Conservation (phyloP, 2,329 filamentous ascomycete species). For the Penicillium sp. region DNA sequence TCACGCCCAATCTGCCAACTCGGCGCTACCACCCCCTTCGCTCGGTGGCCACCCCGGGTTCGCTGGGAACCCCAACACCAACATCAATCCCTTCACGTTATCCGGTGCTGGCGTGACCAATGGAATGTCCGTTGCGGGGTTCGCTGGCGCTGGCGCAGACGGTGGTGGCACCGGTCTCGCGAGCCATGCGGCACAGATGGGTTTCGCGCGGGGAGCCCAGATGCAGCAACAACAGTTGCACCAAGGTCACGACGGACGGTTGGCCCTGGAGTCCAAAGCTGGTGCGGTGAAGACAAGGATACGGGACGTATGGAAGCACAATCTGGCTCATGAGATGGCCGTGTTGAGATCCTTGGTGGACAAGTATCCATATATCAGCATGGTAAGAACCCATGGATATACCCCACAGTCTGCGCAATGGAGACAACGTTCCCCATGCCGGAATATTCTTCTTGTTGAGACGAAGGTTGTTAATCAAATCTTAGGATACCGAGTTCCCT, state of each 20-base stretch:
- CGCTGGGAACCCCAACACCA: constrained; percentile 60
- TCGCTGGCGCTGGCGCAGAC: constrained; percentile 55
- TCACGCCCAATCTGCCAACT: constrained; percentile 46
- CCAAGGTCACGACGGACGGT: constrained; percentile 51
- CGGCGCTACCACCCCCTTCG: constrained; percentile 54
- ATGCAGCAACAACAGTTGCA: constrained; percentile 58
- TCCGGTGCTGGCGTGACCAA: constrained; percentile 52
- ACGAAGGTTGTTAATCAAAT: constrained; percentile 17
- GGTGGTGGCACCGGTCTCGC: constrained; percentile 67
- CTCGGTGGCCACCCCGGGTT: constrained; percentile 69
- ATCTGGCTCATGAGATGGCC: constrained; percentile 87
- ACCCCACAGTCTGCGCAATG: not conserved
- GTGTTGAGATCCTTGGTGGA: constrained; percentile 78
- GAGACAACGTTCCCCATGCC: not conserved
- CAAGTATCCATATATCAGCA: constrained; percentile 92
- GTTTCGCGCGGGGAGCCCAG: constrained; percentile 72
- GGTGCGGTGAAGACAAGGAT: constrained; percentile 71
- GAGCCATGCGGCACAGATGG: constrained; percentile 82
- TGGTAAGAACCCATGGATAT: constrained; percentile 65
- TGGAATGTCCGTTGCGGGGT: constrained; percentile 57
- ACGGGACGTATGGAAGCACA: constrained; percentile 93
- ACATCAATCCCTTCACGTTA: constrained; percentile 63
- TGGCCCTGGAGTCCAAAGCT: constrained; percentile 54
- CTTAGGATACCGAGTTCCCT: constrained; percentile 95
- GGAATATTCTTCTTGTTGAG: not conserved